Percentiles rank a stretch among this genome's conserved stretches.
phyloP scores from a whole-genome alignment of 148 eudicot species.

The Bassia scoparia region DNA sequence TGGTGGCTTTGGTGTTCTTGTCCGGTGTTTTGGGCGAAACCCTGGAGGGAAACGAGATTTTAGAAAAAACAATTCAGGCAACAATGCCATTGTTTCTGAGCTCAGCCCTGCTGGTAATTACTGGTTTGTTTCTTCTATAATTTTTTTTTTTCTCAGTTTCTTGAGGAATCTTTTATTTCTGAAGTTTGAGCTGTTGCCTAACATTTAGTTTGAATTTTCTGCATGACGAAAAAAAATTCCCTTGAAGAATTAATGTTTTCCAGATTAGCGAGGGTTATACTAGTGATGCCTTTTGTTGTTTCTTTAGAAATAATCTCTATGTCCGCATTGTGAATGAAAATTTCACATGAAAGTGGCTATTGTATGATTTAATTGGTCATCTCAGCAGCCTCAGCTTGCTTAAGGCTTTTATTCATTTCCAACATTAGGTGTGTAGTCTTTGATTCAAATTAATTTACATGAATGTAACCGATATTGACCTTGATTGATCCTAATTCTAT shows the following conservation, averaged over 20 bases:
- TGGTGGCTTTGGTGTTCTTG: constrained; percentile 81
- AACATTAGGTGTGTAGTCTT: too few species aligned
- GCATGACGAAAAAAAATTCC: background rate
- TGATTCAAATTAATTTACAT: too few species aligned
- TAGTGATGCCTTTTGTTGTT: too few species aligned
- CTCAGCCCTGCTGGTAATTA: constrained; percentile 21
- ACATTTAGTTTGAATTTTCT: background rate
- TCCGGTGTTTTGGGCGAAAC: constrained; percentile 70
- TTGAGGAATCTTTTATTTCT: background rate
- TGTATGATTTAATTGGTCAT: background rate
- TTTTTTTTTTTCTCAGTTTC: background rate
- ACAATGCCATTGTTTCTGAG: constrained; percentile 14
- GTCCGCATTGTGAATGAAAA: too few species aligned
- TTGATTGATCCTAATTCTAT: too few species aligned
- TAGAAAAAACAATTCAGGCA: background rate
- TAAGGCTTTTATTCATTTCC: too few species aligned
- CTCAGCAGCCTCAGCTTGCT: too few species aligned
- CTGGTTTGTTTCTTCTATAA: background rate
- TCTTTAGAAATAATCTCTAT: too few species aligned
- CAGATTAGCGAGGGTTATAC: background rate
- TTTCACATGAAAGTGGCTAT: background rate
- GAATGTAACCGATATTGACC: too few species aligned
- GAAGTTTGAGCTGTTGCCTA: background rate
- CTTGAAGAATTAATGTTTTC: background rate
- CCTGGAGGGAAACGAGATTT: constrained; percentile 23